These are phyloP conservation scores for Micractinium sp. DNA, from an alignment of 139 green algal genomes.

Conservation along the genomic window DNA sequence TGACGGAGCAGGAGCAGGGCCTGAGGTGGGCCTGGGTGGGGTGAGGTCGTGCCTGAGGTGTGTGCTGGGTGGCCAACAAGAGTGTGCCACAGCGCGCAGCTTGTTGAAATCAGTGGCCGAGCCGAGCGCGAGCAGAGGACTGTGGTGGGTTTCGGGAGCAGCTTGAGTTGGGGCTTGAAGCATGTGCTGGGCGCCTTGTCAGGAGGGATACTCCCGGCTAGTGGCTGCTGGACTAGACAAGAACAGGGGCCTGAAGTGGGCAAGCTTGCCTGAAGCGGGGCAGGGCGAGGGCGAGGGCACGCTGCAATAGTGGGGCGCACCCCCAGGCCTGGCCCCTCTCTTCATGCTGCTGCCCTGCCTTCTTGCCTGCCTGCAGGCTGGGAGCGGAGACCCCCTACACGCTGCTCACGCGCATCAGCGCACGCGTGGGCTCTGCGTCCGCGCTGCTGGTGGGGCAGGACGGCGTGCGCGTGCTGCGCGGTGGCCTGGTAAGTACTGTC, in stretches of 20 bases:
- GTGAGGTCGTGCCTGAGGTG: neutral
- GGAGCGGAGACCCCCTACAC: slow-evolving; percentile 62
- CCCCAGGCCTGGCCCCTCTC: neutral
- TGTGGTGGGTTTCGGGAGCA: too few species aligned
- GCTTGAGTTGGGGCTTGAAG: too few species aligned
- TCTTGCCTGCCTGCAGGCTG: neutral
- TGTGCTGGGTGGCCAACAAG: neutral
- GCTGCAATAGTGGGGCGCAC: neutral
- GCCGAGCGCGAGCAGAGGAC: too few species aligned
- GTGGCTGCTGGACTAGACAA: too few species aligned
- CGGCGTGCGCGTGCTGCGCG: slow-evolving; percentile 50
- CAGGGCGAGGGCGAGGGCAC: neutral
- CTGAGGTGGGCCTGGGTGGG: slow-evolving; percentile 15
- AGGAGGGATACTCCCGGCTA: too few species aligned
- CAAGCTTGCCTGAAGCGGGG: too few species aligned
- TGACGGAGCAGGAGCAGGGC: slow-evolving; percentile 65
- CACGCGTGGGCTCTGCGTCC: slow-evolving; percentile 51
- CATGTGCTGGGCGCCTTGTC: too few species aligned
- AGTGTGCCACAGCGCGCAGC: neutral
- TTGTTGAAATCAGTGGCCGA: too few species aligned
- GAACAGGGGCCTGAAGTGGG: too few species aligned
- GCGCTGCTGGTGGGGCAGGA: slow-evolving; percentile 54
- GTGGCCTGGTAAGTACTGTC: slow-evolving; percentile 44
- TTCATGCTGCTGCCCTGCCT: neutral
- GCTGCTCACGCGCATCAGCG: slow-evolving; percentile 52